Evolutionary conservation across 176 grass and related monocot species (phyloP), one percentile per base, ranked within the genome.

Genomic region (Microstegium vimineum): DNA sequence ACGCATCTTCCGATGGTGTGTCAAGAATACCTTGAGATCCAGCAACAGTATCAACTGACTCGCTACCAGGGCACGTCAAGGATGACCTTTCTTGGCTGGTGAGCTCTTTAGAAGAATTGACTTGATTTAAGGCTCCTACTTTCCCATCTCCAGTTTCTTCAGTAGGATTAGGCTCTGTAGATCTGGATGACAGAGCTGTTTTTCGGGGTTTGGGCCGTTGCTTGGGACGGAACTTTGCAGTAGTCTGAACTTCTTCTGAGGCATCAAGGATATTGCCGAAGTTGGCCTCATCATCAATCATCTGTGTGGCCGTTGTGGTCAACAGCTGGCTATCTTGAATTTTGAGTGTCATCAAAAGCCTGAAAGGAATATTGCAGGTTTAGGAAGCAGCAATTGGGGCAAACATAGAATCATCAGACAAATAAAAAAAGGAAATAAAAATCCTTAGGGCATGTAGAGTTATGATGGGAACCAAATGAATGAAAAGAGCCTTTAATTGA

Each of bases 151-250:
- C 47, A 75, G 20, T 76, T 69, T 75, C 31, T 59, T 40, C 63
- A 42, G 76, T 23, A 52, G 11, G 17, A 33, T 56, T 76, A 49
- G 52, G 71, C 0, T 5, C 63, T 70, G 64, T 1, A 52, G 82
- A 49, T 71, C 25, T 56, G 22, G 82, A 81, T 65, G 78, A 33
- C 64, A 52, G 6, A 69, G 62, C n/a, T 70, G 77, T 13, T 73
- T 85, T 85, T 33, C 15, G 77, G 26, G 41, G 40, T 66, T 85
- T 89, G 32, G 28, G 41, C 7, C 64, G 63, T 37, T 2, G 25
- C 41, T 89, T 89, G 16, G 83, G 87, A 76, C 6, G 54, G n/a
- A 89, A 85, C 34, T 85, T 85, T 76, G 56, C 22, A 30, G 54
- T 12, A 3, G 56, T 6, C 51, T 45, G 71, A 27, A 6, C 77